Evolutionary conservation across 352 stramenopile species (phyloP), one percentile per base, ranked within the genome.

Genomic region (Globisporangium camurandrum): DNA sequence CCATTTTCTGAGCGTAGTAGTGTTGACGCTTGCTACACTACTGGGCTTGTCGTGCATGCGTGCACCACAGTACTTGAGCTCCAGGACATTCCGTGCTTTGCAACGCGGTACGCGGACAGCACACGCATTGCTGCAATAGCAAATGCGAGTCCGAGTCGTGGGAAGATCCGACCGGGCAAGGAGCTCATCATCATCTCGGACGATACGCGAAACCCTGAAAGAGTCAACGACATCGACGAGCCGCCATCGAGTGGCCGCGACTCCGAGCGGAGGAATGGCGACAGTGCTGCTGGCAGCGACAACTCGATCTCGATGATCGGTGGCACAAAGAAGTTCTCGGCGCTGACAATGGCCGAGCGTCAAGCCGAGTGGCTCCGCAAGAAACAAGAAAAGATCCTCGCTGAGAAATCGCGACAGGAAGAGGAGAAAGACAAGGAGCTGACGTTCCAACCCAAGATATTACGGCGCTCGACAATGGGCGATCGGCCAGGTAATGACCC

Each of bases 371-470:
- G 79, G 78, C 64, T 93, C 14, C 51, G 59, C 27, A 86, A 86
- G 61, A 93, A 90, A 28, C 69, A 87, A 24, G 75, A 88, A 26
- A 88, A 88, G 50, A 62, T 86, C 49, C 76, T 78, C 28, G 66
- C 59, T 10, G 78, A 90, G 51, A 69, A 74, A 20, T 64, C 69
- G 27, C 70, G 81, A 0, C 79, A 89, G 28, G 66, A 71, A 7
- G 71, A 85, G 33, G 81, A 90, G 48, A 86, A 69, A 17, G 72
- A 86, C 22, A 78, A 80, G 50, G 81, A 93, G 47, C 67, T 93
- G 17, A 93, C 81, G 20, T 93, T 93, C 55, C 77, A 86, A 46
- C 81, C 81, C 14, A 90, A 93, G 46, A 63, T 93, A 27, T 69
- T 92, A 23, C 77, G 81, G 4, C 72, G 80, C 27, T 61, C 69